A percentile compares a stretch with the other conserved stretches of the same genome.
These are phyloP conservation scores for Mortierella sp. DNA, from an alignment of 371 early-diverging fungal species.

Conservation along the genomic window DNA sequence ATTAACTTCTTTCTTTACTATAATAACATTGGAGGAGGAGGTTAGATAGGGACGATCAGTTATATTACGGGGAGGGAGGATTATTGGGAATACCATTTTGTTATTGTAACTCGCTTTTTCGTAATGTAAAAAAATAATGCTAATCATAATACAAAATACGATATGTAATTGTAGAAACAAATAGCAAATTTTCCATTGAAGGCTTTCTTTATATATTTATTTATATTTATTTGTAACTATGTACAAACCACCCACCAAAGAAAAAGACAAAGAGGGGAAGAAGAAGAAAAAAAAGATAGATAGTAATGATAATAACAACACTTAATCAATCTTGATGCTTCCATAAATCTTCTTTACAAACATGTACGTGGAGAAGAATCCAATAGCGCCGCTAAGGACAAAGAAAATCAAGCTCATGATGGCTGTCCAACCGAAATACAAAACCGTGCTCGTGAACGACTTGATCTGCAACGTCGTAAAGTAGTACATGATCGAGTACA, in stretches of 20 bases:
- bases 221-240: no score
- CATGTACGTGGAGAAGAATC: conserved; percentile 78
- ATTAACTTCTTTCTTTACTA: background rate
- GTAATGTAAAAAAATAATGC: no score
- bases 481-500: conserved; percentile 88
- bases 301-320: background rate
- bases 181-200: no score
- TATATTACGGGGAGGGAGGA: no score
- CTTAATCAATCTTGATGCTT: conserved; percentile 79
- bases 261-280: background rate
- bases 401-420: conserved; percentile 85
- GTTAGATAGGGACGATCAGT: no score
- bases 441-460: conserved; percentile 81
- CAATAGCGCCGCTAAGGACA: conserved; percentile 84
- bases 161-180: no score
- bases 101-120: no score
- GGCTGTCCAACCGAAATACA: conserved; percentile 93
- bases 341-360: conserved; percentile 82
- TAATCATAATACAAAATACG: no score
- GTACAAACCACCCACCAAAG: background rate
- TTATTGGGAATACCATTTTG: no score
- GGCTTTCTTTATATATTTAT: no score
- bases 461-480: conserved; percentile 79
- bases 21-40: background rate
- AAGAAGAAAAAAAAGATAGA: no score